Percentiles rank a stretch among this genome's conserved stretches.
These are phyloP conservation scores for Trichoderma aggressivum DNA, from an alignment of 2,329 filamentous ascomycete genomes.

Conservation along the genomic window DNA sequence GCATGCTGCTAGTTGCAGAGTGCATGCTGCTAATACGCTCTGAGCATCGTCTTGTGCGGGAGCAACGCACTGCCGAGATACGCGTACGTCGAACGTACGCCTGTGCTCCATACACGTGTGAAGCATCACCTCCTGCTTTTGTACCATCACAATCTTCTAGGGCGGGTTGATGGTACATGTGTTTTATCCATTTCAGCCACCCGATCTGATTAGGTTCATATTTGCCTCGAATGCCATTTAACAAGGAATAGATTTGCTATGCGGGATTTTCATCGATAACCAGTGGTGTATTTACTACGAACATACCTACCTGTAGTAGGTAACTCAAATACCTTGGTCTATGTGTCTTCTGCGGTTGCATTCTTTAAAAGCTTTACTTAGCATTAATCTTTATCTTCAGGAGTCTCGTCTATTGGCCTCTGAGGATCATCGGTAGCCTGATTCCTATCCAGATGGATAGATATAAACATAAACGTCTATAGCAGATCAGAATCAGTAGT, in stretches of 20 bases:
- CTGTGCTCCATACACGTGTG: not conserved
- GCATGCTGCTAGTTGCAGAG: not conserved
- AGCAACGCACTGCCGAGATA: conserved; percentile 6
- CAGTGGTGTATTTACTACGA: not conserved
- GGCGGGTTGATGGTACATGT: not conserved
- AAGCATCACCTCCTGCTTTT: not conserved
- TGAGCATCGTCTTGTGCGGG: not conserved
- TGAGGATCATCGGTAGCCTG: too few relatives aligned
- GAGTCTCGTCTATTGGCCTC: not conserved
- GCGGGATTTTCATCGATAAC: not conserved
- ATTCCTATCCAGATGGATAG: too few relatives aligned
- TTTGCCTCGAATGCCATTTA: not conserved
- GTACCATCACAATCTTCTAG: not conserved
- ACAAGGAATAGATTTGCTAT: not conserved
- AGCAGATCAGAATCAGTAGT: too few relatives aligned
- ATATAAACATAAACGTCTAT: too few relatives aligned
- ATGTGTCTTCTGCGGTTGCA: too few relatives aligned
- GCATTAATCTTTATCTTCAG: not conserved
- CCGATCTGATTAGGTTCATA: not conserved
- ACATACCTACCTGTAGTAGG: too few relatives aligned
- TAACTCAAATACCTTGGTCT: too few relatives aligned
- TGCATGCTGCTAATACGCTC: not conserved
- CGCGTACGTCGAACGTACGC: not conserved
- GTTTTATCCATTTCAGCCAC: not conserved
- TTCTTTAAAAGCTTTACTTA: too few relatives aligned